Evolutionary conservation across 768 basidiomycete genomes (phyloP), one percentile per base, ranked within the genome.

Genomic region (Candolleomyces eurysporus): DNA sequence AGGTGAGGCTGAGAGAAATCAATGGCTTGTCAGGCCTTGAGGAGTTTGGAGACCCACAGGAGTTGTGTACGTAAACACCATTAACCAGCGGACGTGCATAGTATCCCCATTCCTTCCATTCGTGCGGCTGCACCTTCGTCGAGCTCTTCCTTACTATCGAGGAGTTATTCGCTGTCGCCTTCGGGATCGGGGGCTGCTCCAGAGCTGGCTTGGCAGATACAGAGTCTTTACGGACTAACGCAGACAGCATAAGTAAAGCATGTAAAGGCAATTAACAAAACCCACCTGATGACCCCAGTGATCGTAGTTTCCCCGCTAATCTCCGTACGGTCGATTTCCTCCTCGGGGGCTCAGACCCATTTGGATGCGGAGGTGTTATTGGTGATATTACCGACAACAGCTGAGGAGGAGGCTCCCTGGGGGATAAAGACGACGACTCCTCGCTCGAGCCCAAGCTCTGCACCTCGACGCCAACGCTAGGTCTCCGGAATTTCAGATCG

Each of bases 21-120:
- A 42, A n/a, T 1, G 8, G 26, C 2, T n/a, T n/a, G 36, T 32
- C 21, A 45, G 9, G 22, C 51, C 21, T 63, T 11, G 51, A 21
- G n/a, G 30, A 51, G 9, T 19, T 22, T 19, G 11, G 68, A 49
- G 39, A 78, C 84, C 63, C 72, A 77, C 82, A 76, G 21, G 76
- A 70, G 67, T 84, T 84, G 57, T 68, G 65, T 7, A 79, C 78
- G 22, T 70, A 63, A 4, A 80, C 71, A 36, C 70, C 70, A 49
- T 78, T 76, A 9, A 83, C 62, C 17, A 63, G 65, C 11, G 84
- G 85, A 39, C 78, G 76, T 6, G 84, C 81, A 73, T 80, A 85
- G 58, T 82, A 80, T 0, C 81, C 84, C 67, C 81, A 85, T 43
- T 78, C 78, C 64, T 82, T 81, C 83, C 83, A 87, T 43, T 83